A percentile compares a stretch with the other conserved stretches of the same genome.
These are phyloP conservation scores for Termitomyces sp. DNA, from an alignment of 768 basidiomycete species.

Conservation along the genomic window DNA sequence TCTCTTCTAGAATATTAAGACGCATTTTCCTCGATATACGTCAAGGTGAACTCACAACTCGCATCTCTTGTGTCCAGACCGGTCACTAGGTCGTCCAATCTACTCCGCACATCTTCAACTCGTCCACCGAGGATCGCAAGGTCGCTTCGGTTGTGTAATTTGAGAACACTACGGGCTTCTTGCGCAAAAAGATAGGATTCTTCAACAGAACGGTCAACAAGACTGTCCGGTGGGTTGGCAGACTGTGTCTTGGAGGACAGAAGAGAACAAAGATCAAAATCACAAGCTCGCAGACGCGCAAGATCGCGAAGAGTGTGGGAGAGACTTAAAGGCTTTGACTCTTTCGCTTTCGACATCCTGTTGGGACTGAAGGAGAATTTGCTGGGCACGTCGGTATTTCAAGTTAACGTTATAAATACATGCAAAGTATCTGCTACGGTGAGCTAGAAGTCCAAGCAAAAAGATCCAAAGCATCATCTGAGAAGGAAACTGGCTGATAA, in stretches of 20 bases:
- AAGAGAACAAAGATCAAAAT: slow-evolving; percentile 27
- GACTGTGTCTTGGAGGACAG: slow-evolving; percentile 13
- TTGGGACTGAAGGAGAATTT: slow-evolving; percentile 8
- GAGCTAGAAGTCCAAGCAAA: slow-evolving; percentile 25
- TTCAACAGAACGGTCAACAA: slow-evolving; percentile 34
- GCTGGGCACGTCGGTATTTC: no score
- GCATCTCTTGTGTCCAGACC: slow-evolving; percentile 19
- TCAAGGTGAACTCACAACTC: slow-evolving; percentile 3
- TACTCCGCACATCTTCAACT: slow-evolving; percentile 50
- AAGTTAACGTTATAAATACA: neutral
- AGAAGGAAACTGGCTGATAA: slow-evolving; percentile 16
- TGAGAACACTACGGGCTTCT: slow-evolving; percentile 53
- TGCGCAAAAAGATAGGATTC: slow-evolving; percentile 55
- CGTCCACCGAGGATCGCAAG: slow-evolving; percentile 45
- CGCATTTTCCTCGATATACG: neutral
- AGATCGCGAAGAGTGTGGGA: slow-evolving; percentile 64
- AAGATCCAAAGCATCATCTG: slow-evolving; percentile 47
- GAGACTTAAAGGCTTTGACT: slow-evolving; percentile 47
- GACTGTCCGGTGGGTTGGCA: slow-evolving; percentile 10
- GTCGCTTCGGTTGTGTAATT: slow-evolving; percentile 43
- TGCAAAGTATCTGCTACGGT: neutral
- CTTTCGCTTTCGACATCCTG: slow-evolving; percentile 17
- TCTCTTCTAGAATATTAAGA: neutral
- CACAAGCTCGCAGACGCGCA: slow-evolving; percentile 60
- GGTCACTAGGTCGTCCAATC: slow-evolving; percentile 48